Conservation (phyloP, 2,329 filamentous ascomycete species). For the Biscogniauxia mediterranea region DNA sequence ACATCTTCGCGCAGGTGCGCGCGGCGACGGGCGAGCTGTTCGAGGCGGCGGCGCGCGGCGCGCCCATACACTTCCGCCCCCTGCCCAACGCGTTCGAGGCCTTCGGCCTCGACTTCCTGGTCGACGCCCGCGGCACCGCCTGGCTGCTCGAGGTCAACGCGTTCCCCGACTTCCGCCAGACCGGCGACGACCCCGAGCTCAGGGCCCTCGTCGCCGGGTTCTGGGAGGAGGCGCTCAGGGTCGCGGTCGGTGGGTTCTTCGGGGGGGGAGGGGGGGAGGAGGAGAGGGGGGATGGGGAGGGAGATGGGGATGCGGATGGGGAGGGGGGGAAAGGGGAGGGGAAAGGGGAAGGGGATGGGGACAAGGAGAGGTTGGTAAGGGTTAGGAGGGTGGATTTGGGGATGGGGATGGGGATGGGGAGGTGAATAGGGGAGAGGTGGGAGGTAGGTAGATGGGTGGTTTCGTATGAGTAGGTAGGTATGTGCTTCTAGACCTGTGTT, state of each 20-base stretch:
- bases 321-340: conserved; percentile 46
- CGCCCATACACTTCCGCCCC: conserved; percentile 90
- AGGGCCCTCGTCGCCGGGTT: conserved; percentile 70
- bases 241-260: conserved; percentile 70
- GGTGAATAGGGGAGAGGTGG: background rate
- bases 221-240: conserved; percentile 70
- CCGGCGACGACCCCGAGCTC: conserved; percentile 63
- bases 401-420: conserved; percentile 7
- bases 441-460: too few relatives aligned
- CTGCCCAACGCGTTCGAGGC: conserved; percentile 87
- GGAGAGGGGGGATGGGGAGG: conserved; percentile 17
- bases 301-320: conserved; percentile 24
- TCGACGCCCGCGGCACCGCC: conserved; percentile 61
- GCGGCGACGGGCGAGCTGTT: conserved; percentile 73
- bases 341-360: conserved; percentile 24
- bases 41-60: conserved; percentile 78
- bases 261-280: conserved; percentile 25
- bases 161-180: conserved; percentile 94
- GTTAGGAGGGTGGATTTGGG: conserved; percentile 56
- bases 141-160: conserved; percentile 93
- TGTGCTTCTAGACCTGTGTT: background rate
- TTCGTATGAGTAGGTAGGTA: background rate
- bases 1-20: conserved; percentile 74
- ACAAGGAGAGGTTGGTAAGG: conserved; percentile 45
- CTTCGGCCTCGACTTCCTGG: conserved; percentile 87